A percentile compares a stretch with the other conserved stretches of the same genome.
phyloP scores from a whole-genome alignment of 2,329 filamentous ascomycete genomes.

The Bipolaris zeicola region DNA sequence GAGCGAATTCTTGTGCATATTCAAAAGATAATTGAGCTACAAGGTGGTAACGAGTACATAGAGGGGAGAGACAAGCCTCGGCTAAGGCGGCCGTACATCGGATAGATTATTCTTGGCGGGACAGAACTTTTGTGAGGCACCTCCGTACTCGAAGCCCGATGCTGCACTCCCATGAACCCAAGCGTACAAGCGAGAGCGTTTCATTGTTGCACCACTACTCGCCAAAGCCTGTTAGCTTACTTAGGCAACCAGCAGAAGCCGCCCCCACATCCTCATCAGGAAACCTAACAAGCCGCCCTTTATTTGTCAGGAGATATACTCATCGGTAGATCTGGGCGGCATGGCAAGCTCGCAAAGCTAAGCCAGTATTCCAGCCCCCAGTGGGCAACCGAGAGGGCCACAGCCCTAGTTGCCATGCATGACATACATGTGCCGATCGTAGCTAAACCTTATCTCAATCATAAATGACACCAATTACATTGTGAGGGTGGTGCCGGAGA shows the following conservation, averaged over 20 bases:
- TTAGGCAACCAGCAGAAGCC: not conserved
- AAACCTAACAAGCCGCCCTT: slow-evolving; percentile 2
- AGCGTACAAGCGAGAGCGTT: slow-evolving; percentile 1
- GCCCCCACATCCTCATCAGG: not conserved
- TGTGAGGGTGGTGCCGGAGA: not conserved
- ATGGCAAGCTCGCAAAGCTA: not conserved
- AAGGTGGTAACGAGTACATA: no score
- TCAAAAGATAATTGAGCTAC: no score
- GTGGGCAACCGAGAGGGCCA: not conserved
- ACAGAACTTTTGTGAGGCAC: no score
- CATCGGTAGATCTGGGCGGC: not conserved
- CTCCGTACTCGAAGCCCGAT: not conserved
- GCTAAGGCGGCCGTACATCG: no score
- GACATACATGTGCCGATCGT: slow-evolving; percentile 2
- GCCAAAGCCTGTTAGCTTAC: slow-evolving; percentile 9
- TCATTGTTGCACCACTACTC: slow-evolving; percentile 10
- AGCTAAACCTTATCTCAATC: slow-evolving; percentile 6
- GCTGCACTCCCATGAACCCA: not conserved
- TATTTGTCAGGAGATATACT: not conserved
- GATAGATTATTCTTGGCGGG: no score
- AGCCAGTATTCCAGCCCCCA: not conserved
- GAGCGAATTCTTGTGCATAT: no score
- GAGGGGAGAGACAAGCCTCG: no score
- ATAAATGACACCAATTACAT: not conserved
- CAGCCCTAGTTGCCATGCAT: slow-evolving; percentile 2